phyloP scores from a whole-genome alignment of 257 asterid species.

The Orobanche coerulescens region DNA sequence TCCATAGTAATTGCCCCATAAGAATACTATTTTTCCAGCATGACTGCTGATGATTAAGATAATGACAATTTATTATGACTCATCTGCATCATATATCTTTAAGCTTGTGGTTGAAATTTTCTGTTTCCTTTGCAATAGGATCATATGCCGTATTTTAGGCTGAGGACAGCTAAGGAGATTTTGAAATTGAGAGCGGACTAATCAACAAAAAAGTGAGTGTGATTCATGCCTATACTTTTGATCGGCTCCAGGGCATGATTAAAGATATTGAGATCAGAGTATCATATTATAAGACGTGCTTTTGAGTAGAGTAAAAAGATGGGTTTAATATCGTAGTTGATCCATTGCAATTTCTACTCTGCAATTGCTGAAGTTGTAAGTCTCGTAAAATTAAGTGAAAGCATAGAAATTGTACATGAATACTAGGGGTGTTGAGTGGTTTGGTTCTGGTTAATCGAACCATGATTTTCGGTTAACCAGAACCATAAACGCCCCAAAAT shows the following conservation, averaged over 20 bases:
- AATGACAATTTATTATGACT: not conserved
- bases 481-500: no score
- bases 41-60: not conserved
- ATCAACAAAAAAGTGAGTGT: constrained; percentile 15
- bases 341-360: no score
- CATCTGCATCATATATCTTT: not conserved
- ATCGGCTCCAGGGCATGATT: not conserved
- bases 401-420: no score
- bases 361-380: no score
- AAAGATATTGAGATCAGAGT: not conserved
- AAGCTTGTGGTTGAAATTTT: not conserved
- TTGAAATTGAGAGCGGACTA: constrained; percentile 67
- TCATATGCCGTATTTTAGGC: constrained; percentile 80
- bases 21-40: no score
- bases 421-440: no score
- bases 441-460: no score
- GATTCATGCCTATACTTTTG: not conserved
- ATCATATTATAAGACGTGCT: not conserved
- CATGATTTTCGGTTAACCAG: no score
- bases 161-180: constrained; percentile 75
- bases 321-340: no score
- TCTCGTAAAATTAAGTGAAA: no score
- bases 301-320: no score
- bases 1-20: no score
- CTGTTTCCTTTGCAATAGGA: constrained; percentile 30